phyloP scores from a whole-genome alignment of 306 rosid species.

The Abrus precatorius region DNA sequence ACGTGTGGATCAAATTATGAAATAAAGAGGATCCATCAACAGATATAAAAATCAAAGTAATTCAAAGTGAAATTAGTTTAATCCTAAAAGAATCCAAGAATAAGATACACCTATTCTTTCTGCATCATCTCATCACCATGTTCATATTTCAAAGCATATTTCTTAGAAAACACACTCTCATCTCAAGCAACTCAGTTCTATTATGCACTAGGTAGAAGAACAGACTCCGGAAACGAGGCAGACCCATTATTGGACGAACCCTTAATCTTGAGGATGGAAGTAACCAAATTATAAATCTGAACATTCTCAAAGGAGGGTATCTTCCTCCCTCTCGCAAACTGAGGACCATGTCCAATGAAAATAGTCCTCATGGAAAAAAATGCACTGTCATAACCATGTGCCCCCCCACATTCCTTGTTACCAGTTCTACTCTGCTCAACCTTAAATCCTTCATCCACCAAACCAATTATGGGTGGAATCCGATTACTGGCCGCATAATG shows the following conservation, averaged over 20 bases:
- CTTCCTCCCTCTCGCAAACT: constrained; percentile 78
- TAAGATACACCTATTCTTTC: constrained; percentile 27
- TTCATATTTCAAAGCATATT: constrained; percentile 32
- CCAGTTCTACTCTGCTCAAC: constrained; percentile 67
- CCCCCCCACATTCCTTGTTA: constrained; percentile 77
- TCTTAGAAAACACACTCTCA: neutral
- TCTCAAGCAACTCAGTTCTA: neutral
- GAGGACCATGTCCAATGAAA: constrained; percentile 93
- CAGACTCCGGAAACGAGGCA: constrained; percentile 62
- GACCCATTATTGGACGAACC: constrained; percentile 90
- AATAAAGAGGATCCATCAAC: constrained; percentile 9
- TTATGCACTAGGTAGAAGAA: constrained; percentile 65
- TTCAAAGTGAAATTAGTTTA: constrained; percentile 10
- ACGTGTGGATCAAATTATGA: neutral
- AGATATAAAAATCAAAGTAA: constrained; percentile 12
- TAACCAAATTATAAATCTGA: constrained; percentile 83
- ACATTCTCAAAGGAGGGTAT: constrained; percentile 91
- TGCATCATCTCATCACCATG: constrained; percentile 26
- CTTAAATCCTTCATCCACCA: constrained; percentile 79
- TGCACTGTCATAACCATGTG: constrained; percentile 91
- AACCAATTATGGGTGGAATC: constrained; percentile 79
- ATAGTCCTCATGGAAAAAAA: constrained; percentile 91
- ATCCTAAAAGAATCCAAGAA: constrained; percentile 33
- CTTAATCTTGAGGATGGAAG: constrained; percentile 76
- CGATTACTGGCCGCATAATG: constrained; percentile 74